Evolutionary conservation across 768 basidiomycete genomes (phyloP), one percentile per base, ranked within the genome.

Genomic region (Russula emetica): DNA sequence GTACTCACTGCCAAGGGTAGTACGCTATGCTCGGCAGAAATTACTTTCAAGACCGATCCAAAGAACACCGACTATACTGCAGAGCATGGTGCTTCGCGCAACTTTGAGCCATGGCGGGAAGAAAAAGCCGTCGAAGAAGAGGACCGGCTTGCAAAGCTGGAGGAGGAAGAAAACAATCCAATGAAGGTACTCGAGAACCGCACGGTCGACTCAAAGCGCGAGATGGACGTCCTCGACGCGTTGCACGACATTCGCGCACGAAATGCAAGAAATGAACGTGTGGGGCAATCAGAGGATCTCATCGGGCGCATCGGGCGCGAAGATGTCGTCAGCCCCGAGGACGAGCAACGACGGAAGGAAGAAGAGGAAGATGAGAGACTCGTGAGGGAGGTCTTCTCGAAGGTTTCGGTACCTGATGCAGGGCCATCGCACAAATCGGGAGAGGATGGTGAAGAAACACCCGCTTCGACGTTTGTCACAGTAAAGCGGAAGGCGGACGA

Each of bases 21-120:
- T 71, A 95, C 94, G 16, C 77, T 94, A 44, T 99, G 97, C 73
- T 97, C 94, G 3, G 90, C 96, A 10, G 97, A 99, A 74, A 98
- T 99, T 68, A 98, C 97, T 0, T 99, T 99, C 86, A 98, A 98
- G 76, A 99, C 97, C 0, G 96, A 99, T 73, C 96, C 96, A 22
- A 96, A 96, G 82, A 94, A 97, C 72, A 95, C 94, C 0, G 94
- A 96, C 73, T 96, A 96, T 69, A 47, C 80, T 22, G 93, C 92
- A 49, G 96, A 99, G 76, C 96, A 98, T 71, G 97, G 97, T 34
- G 97, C 97, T 32, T 94, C 91, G 5, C 85, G 97, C 5, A 99
- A 98, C 73, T 98, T 98, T 72, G 97, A 99, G 76, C 94, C 94
- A 14, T 98, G 95, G 95, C 77, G 93, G 70, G 93, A 94, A 60